Conservation (phyloP, 2,329 filamentous ascomycete species). For the Cordyceps militaris region DNA sequence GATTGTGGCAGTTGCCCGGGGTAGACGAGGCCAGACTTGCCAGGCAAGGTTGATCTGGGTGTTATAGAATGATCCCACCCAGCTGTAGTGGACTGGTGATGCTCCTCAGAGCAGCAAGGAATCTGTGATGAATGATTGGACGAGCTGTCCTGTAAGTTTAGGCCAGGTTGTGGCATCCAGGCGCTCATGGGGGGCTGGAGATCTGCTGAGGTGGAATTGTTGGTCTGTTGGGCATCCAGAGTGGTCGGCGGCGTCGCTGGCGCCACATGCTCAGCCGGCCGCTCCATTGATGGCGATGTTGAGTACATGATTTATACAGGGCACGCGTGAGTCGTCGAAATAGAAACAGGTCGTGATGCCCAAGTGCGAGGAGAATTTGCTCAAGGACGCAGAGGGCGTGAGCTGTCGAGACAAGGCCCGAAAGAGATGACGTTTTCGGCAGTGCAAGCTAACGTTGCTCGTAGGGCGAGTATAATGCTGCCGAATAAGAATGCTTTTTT, state of each 20-base stretch:
- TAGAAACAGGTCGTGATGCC: neutral
- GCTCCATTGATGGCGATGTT: slow-evolving; percentile 6
- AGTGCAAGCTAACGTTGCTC: neutral
- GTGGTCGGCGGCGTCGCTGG: neutral
- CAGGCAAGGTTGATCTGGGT: neutral
- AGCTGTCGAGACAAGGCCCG: neutral
- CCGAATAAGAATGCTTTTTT: neutral
- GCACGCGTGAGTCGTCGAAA: neutral
- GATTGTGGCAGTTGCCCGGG: slow-evolving; percentile 4
- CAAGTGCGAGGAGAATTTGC: neutral
- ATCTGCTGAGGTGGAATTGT: slow-evolving; percentile 3
- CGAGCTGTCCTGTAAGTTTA: neutral
- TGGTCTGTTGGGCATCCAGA: slow-evolving; percentile 5
- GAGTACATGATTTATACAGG: neutral
- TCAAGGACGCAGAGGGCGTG: neutral
- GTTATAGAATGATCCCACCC: slow-evolving; percentile 7
- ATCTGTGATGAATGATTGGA: neutral
- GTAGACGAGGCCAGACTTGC: neutral
- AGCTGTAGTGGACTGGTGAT: neutral
- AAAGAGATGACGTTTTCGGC: neutral
- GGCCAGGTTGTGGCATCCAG: slow-evolving; percentile 4
- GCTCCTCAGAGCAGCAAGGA: neutral
- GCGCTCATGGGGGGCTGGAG: slow-evolving; percentile 3
- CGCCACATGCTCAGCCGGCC: neutral
- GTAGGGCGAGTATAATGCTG: neutral